Percentiles rank a stretch among this genome's conserved stretches.
phyloP scores from a whole-genome alignment of 2,329 filamentous ascomycete genomes.

The Blastomyces gilchristii region DNA sequence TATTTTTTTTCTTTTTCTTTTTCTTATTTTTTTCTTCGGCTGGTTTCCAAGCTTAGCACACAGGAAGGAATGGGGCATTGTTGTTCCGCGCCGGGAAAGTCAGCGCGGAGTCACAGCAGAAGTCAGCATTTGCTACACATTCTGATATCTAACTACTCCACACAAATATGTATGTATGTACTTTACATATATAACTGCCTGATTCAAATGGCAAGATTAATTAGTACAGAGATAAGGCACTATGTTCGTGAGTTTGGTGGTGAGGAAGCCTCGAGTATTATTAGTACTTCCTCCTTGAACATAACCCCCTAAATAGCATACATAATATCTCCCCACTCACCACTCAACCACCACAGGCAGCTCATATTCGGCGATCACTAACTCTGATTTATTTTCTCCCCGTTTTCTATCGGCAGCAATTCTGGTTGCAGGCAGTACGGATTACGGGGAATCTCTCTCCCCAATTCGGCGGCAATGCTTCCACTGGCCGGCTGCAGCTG shows the following conservation, averaged over 20 bases:
- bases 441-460: neutral
- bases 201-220: neutral
- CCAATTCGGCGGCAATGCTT: neutral
- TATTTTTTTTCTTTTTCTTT: too few species aligned
- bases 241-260: neutral
- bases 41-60: neutral
- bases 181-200: too few species aligned
- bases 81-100: neutral
- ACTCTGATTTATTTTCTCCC: neutral
- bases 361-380: neutral
- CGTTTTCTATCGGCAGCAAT: neutral
- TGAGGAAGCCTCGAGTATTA: neutral
- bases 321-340: neutral
- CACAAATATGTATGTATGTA: too few species aligned
- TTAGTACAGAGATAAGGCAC: neutral
- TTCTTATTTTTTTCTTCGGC: neutral
- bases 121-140: too few species aligned
- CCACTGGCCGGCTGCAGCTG: neutral
- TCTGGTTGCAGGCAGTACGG: neutral
- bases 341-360: neutral
- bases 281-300: neutral
- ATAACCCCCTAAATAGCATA: neutral
- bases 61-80: neutral
- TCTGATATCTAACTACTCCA: too few species aligned
- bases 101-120: neutral